Conservation (phyloP, 177 flowering plant species). For the Vitis hybrid region DNA sequence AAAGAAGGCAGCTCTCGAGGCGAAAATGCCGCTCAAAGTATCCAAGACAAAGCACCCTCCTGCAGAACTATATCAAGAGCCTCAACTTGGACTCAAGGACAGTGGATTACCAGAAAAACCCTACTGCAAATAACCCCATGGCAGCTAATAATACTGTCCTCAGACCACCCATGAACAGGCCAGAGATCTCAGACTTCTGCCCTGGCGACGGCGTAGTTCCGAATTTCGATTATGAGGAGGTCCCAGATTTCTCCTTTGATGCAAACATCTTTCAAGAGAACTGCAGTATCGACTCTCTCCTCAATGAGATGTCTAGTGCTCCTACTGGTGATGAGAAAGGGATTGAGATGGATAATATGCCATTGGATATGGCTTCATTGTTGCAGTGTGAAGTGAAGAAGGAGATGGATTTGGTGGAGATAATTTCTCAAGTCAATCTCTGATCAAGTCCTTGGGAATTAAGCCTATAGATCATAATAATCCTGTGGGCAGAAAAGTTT, state of each 20-base stretch:
- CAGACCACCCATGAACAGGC: neutral
- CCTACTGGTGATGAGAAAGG: constrained; percentile 6
- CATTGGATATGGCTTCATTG: constrained; percentile 11
- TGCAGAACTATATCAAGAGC: constrained; percentile 69
- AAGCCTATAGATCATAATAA: no score
- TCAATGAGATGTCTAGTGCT: constrained; percentile 19
- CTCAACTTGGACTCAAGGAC: constrained; percentile 23
- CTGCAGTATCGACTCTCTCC: constrained; percentile 32
- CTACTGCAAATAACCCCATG: neutral
- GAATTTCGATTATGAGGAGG: constrained; percentile 32
- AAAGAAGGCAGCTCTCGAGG: constrained; percentile 57
- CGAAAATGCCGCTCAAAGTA: constrained; percentile 44
- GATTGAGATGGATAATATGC: constrained; percentile 12
- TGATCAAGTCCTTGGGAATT: neutral
- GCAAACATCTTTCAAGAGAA: constrained; percentile 29
- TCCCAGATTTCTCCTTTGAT: constrained; percentile 32
- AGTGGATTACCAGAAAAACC: neutral
- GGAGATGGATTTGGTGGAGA: constrained; percentile 47
- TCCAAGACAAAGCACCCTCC: constrained; percentile 40
- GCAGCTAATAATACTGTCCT: neutral
- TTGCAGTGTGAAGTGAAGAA: constrained; percentile 30
- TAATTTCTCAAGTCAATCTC: constrained; percentile 29
- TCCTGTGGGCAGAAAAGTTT: no score
- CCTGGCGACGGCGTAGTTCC: constrained; percentile 23
- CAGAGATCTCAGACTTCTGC: constrained; percentile 5